Evolutionary conservation across 176 grass and related monocot species (phyloP).

Genomic region (Triticum timopheevii): DNA sequence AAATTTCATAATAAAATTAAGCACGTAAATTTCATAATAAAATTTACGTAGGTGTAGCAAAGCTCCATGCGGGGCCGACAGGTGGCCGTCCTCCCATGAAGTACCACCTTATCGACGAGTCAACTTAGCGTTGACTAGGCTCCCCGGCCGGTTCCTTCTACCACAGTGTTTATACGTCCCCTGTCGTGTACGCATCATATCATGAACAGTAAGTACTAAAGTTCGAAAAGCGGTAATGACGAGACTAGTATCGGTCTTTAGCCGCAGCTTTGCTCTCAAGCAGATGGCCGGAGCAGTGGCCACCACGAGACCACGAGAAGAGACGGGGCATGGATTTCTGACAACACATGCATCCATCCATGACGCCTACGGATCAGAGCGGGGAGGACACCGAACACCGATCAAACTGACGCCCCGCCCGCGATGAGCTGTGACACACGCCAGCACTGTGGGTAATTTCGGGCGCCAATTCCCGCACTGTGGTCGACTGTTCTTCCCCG

Average conservation of each 20-base stretch:
- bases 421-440: constrained; percentile 45
- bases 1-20: too few relatives aligned
- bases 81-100: too few relatives aligned
- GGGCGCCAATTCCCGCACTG: constrained; percentile 13
- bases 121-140: background rate
- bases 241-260: background rate
- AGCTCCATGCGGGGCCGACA: too few relatives aligned
- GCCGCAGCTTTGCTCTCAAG: background rate
- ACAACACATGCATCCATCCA: background rate
- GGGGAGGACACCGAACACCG: constrained; percentile 2
- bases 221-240: background rate
- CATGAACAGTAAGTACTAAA: background rate
- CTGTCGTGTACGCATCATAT: background rate
- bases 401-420: constrained; percentile 20
- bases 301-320: constrained; percentile 1
- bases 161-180: background rate
- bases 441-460: background rate
- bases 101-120: background rate
- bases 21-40: too few relatives aligned
- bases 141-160: background rate
- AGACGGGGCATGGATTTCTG: constrained; percentile 25
- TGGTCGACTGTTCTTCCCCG: background rate
- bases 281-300: background rate
- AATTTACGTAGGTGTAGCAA: too few relatives aligned
- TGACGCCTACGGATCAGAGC: background rate